A percentile compares a stretch with the other conserved stretches of the same genome.
These are phyloP conservation scores for Pachyrhizus erosus DNA, from an alignment of 306 rosid species.

Conservation along the genomic window DNA sequence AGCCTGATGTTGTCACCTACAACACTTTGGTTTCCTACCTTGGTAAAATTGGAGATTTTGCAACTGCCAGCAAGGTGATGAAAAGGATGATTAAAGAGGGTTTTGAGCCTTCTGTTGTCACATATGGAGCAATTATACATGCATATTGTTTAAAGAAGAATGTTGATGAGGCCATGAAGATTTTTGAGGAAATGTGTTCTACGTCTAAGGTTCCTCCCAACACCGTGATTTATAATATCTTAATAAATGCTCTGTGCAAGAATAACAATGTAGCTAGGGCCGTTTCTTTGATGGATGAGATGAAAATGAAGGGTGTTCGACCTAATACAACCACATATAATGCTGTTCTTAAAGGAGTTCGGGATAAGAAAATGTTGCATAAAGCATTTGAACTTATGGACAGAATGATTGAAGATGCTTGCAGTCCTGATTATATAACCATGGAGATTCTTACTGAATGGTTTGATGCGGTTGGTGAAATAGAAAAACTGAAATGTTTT, in stretches of 20 bases:
- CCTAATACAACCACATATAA: slow-evolving; percentile 68
- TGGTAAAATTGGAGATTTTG: slow-evolving; percentile 63
- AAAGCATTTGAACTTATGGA: slow-evolving; percentile 71
- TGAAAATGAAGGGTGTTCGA: slow-evolving; percentile 64
- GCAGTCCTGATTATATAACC: slow-evolving; percentile 71
- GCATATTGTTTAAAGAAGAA: slow-evolving; percentile 67
- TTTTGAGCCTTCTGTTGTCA: slow-evolving; percentile 62
- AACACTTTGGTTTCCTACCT: slow-evolving; percentile 74
- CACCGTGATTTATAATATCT: slow-evolving; percentile 66
- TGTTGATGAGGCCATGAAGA: slow-evolving; percentile 62
- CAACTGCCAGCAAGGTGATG: slow-evolving; percentile 51
- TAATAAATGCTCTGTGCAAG: slow-evolving; percentile 75
- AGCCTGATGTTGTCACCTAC: slow-evolving; percentile 75
- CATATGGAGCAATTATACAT: slow-evolving; percentile 77
- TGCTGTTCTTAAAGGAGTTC: slow-evolving; percentile 66
- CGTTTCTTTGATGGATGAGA: slow-evolving; percentile 65
- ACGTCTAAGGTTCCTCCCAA: slow-evolving; percentile 65
- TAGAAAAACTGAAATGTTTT: slow-evolving; percentile 55
- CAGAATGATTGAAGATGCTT: slow-evolving; percentile 68
- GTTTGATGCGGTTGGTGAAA: slow-evolving; percentile 67
- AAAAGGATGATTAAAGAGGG: slow-evolving; percentile 68
- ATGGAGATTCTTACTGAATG: slow-evolving; percentile 82
- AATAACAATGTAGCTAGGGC: slow-evolving; percentile 53
- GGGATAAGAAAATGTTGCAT: slow-evolving; percentile 53
- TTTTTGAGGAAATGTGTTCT: slow-evolving; percentile 63